Percentiles rank a stretch among this genome's conserved stretches.
Conservation (phyloP, 805 yeast genomes). For the Candida gorgasii region DNA sequence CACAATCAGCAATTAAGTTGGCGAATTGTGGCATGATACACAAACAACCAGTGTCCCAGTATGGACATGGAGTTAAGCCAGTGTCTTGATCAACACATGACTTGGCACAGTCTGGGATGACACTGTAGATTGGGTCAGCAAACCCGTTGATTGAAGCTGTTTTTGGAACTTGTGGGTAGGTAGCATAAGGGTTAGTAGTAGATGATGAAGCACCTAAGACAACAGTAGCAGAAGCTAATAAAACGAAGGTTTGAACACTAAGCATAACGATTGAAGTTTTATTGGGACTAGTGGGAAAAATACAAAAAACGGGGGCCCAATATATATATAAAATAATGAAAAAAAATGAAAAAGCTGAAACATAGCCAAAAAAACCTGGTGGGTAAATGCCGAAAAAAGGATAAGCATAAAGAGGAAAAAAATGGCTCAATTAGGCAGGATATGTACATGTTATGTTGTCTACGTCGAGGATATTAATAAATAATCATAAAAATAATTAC, state of each 20-base stretch:
- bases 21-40: slow-evolving; percentile 41
- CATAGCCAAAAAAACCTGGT: too few species aligned
- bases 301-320: not conserved
- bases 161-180: slow-evolving; percentile 36
- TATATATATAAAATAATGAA: too few species aligned
- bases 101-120: slow-evolving; percentile 39
- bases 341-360: not conserved
- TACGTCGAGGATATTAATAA: too few species aligned
- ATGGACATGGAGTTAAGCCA: slow-evolving; percentile 43
- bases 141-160: slow-evolving; percentile 45
- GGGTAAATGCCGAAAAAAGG: too few species aligned
- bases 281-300: not conserved
- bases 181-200: slow-evolving; percentile 22
- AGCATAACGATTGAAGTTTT: slow-evolving; percentile 17
- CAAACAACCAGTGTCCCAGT: slow-evolving; percentile 49
- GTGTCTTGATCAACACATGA: slow-evolving; percentile 33
- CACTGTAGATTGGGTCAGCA: slow-evolving; percentile 37
- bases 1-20: slow-evolving; percentile 37
- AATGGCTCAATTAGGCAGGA: too few species aligned
- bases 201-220: slow-evolving; percentile 15
- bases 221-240: slow-evolving; percentile 20
- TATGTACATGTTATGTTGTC: too few species aligned
- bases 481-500: too few species aligned
- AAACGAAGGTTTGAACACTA: slow-evolving; percentile 12
- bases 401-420: too few species aligned